Evolutionary conservation across 345 rosid genomes (phyloP).

Genomic region (Brassica nigra): DNA sequence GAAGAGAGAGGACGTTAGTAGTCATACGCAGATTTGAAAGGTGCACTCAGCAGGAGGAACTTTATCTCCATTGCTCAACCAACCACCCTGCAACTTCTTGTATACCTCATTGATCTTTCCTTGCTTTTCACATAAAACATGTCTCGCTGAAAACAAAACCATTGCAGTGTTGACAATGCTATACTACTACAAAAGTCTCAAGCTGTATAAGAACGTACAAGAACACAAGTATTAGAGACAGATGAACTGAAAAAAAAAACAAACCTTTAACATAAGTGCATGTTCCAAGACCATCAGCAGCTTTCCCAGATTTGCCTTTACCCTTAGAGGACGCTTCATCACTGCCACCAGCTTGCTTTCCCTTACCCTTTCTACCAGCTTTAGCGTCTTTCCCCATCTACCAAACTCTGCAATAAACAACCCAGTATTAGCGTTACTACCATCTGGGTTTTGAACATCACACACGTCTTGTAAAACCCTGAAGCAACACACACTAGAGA

Average conservation of each 20-base stretch:
- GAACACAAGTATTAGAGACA: too few relatives aligned
- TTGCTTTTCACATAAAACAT: slow-evolving; percentile 84
- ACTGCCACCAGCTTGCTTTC: too few relatives aligned
- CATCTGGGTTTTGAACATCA: not conserved
- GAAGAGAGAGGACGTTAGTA: not conserved
- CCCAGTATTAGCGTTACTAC: not conserved
- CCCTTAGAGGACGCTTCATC: too few relatives aligned
- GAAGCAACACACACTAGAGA: not conserved
- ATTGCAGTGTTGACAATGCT: too few relatives aligned
- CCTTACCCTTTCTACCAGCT: slow-evolving; percentile 75
- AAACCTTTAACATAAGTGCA: too few relatives aligned
- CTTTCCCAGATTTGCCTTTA: too few relatives aligned
- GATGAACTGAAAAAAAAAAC: too few relatives aligned
- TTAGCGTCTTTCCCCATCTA: slow-evolving; percentile 74
- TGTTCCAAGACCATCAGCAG: too few relatives aligned
- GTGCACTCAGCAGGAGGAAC: slow-evolving; percentile 98
- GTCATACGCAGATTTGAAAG: slow-evolving; percentile 90
- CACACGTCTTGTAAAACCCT: slow-evolving; percentile 11
- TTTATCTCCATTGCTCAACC: slow-evolving; percentile 90
- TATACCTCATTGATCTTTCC: slow-evolving; percentile 95
- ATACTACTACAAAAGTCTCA: too few relatives aligned
- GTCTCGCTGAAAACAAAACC: too few relatives aligned
- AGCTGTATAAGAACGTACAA: too few relatives aligned
- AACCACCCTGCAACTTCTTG: slow-evolving; percentile 92
- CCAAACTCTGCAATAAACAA: slow-evolving; percentile 1